Conservation (phyloP, 2,329 filamentous ascomycete genomes). For the Hymenoscyphus scutula region DNA sequence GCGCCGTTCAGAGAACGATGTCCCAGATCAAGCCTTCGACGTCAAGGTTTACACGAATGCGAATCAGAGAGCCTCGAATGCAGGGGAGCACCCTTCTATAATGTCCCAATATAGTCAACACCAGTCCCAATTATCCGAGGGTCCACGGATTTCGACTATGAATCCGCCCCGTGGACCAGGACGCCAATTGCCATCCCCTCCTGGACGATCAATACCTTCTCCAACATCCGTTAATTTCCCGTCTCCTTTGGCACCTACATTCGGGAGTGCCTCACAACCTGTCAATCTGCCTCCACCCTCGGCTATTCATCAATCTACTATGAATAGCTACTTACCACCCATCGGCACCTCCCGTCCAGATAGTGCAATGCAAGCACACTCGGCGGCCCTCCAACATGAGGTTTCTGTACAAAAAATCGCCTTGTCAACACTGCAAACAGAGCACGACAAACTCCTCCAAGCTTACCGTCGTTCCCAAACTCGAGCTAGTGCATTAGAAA, state of each 20-base stretch:
- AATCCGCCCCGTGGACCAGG: conserved; percentile 31
- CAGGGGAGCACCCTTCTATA: conserved; percentile 27
- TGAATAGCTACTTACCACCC: conserved; percentile 27
- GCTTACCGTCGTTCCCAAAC: conserved; percentile 8
- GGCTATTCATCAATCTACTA: conserved; percentile 21
- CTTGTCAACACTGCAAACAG: conserved; percentile 4
- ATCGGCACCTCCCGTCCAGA: conserved; percentile 28
- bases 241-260: conserved; percentile 30
- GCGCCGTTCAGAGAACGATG: conserved; percentile 25
- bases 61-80: conserved; percentile 24
- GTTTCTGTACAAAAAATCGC: conserved; percentile 9
- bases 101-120: conserved; percentile 27
- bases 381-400: conserved; percentile 43
- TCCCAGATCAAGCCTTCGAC: conserved; percentile 22
- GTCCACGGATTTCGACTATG: conserved; percentile 28
- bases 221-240: conserved; percentile 33
- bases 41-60: conserved; percentile 24
- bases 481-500: conserved; percentile 5
- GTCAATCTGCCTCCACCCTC: conserved; percentile 24
- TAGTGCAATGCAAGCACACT: conserved; percentile 32
- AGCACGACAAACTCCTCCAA: conserved; percentile 7
- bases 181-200: conserved; percentile 35
- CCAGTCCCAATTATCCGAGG: conserved; percentile 15
- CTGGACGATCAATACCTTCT: conserved; percentile 32
- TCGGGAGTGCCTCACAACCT: conserved; percentile 21